Conservation (phyloP, 345 rosid species). For the Lepidium africanum region DNA sequence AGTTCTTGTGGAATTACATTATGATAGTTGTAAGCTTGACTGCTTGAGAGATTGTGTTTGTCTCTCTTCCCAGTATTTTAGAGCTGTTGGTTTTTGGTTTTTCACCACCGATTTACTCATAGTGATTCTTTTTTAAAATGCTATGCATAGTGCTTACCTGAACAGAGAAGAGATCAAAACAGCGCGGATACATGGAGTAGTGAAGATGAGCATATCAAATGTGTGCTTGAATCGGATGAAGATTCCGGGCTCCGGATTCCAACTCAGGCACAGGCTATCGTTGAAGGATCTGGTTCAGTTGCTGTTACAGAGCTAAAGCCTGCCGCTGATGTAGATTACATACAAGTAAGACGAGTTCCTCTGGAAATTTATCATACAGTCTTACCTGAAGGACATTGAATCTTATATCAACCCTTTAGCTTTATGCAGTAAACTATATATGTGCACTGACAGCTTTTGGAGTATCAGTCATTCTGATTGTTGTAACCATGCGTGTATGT, state of each 20-base stretch:
- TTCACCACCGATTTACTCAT: constrained; percentile 66
- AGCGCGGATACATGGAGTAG: constrained; percentile 31
- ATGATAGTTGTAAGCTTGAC: background rate
- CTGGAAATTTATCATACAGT: background rate
- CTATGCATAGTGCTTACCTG: constrained; percentile 75
- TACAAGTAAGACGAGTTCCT: constrained; percentile 47
- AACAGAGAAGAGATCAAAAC: constrained; percentile 41
- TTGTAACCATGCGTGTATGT: background rate
- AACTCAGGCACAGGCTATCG: constrained; percentile 63
- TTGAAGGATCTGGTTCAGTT: constrained; percentile 72
- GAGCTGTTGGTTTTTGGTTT: constrained; percentile 40
- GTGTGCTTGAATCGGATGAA: constrained; percentile 58
- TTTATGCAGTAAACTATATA: background rate
- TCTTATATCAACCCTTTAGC: background rate
- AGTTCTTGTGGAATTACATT: background rate
- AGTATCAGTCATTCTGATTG: background rate
- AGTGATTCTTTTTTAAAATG: constrained; percentile 60
- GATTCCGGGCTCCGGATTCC: constrained; percentile 55
- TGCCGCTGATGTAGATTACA: constrained; percentile 76
- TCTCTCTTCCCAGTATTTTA: constrained; percentile 25
- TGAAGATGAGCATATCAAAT: constrained; percentile 35
- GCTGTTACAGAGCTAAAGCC: constrained; percentile 63
- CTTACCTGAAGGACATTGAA: background rate
- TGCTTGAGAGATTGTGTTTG: constrained; percentile 27
- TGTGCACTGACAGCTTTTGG: background rate